phyloP scores from a whole-genome alignment of 768 basidiomycete species.

The Agrocybe praecox region DNA sequence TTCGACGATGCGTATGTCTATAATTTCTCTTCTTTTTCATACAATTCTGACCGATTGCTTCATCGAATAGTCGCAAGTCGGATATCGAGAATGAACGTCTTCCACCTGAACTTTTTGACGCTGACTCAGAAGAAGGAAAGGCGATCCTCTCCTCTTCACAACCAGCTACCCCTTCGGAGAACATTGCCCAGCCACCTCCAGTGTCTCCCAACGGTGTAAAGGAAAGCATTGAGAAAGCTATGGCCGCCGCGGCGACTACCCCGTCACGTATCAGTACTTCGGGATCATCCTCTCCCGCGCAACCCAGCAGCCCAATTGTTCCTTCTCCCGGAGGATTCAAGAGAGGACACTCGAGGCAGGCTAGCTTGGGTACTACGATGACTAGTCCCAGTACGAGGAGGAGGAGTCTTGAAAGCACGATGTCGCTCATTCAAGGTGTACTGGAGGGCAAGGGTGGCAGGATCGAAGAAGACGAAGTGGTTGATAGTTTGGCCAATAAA shows the following conservation, averaged over 20 bases:
- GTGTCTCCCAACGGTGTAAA: conserved; percentile 51
- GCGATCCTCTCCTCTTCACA: conserved; percentile 52
- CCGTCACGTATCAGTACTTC: conserved; percentile 34
- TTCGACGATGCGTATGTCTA: conserved; percentile 93
- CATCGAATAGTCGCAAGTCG: conserved; percentile 76
- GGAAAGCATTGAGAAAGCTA: conserved; percentile 43
- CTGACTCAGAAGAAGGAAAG: conserved; percentile 68
- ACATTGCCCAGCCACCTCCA: conserved; percentile 32
- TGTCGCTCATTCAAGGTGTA: conserved; percentile 92
- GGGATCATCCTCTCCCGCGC: conserved; percentile 28
- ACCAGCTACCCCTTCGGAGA: conserved; percentile 62
- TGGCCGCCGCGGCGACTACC: conserved; percentile 27
- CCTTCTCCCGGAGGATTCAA: conserved; percentile 56
- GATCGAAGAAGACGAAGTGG: conserved; percentile 40
- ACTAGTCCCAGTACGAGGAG: conserved; percentile 92
- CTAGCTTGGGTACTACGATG: conserved; percentile 92
- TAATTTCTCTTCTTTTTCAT: neutral
- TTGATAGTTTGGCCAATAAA: conserved; percentile 33
- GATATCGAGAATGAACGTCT: conserved; percentile 99
- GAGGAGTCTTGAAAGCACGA: conserved; percentile 93
- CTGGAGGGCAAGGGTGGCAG: conserved; percentile 71
- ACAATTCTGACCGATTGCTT: neutral
- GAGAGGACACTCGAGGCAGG: conserved; percentile 74
- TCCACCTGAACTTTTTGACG: conserved; percentile 94
- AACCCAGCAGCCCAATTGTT: conserved; percentile 42